A percentile compares a stretch with the other conserved stretches of the same genome.
Conservation (phyloP, 805 yeast species). For the Cyberlindnera amylophila region DNA sequence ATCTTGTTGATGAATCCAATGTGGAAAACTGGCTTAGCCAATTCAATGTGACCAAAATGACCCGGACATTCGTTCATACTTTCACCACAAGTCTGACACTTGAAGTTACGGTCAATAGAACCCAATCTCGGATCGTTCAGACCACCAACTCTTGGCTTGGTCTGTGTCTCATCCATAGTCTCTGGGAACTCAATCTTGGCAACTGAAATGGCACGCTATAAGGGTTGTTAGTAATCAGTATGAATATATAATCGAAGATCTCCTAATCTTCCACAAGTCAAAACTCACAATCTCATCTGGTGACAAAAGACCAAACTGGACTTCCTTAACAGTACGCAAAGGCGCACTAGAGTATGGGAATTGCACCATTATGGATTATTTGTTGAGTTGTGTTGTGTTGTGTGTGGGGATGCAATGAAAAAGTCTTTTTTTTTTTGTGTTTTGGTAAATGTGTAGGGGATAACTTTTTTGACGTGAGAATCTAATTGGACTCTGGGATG, state of each 20-base stretch:
- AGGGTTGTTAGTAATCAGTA: conserved; percentile 16
- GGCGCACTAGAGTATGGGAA: conserved; percentile 99
- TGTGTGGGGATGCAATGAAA: neutral
- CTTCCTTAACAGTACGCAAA: conserved; percentile 94
- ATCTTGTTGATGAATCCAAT: conserved; percentile 92
- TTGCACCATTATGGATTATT: conserved; percentile 34
- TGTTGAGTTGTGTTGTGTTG: neutral
- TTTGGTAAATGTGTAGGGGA: neutral
- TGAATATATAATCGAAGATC: neutral
- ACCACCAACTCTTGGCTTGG: conserved; percentile 95
- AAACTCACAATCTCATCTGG: conserved; percentile 81
- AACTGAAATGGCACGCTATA: conserved; percentile 86
- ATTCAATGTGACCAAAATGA: conserved; percentile 97
- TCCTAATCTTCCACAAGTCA: neutral
- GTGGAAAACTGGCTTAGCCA: conserved; percentile 98
- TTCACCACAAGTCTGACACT: conserved; percentile 99
- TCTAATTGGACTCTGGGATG: neutral
- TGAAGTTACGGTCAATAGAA: conserved; percentile 92
- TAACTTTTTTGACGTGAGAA: neutral
- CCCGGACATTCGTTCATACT: conserved; percentile 99
- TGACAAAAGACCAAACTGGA: conserved; percentile 95
- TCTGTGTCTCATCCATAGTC: conserved; percentile 97
- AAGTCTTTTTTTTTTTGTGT: conserved; percentile 6
- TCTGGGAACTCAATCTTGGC: conserved; percentile 98
- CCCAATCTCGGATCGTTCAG: conserved; percentile 96